These are phyloP conservation scores for Cenococcum geophilum DNA, from an alignment of 495 filamentous ascomycete genomes.

Conservation along the genomic window DNA sequence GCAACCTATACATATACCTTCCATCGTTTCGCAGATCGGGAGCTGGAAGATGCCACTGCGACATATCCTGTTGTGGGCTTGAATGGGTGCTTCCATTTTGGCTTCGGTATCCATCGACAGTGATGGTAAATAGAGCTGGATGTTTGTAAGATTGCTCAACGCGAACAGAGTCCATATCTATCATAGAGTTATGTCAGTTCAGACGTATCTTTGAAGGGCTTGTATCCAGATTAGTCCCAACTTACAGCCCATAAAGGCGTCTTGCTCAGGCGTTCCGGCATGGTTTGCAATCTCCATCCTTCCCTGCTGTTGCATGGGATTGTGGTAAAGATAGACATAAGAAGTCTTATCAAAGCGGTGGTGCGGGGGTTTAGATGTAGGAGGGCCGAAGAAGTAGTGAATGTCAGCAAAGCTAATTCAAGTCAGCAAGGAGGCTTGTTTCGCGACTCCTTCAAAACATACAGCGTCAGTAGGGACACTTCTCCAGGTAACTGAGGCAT, in stretches of 20 bases:
- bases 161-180: slow-evolving; percentile 59
- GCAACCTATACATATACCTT: slow-evolving; percentile 67
- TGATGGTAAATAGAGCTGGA: slow-evolving; percentile 66
- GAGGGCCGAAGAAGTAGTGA: slow-evolving; percentile 79
- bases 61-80: slow-evolving; percentile 38
- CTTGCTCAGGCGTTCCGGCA: slow-evolving; percentile 77
- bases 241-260: slow-evolving; percentile 81
- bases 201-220: neutral
- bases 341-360: slow-evolving; percentile 87
- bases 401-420: slow-evolving; percentile 73
- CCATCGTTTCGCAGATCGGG: slow-evolving; percentile 62
- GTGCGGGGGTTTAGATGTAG: slow-evolving; percentile 62
- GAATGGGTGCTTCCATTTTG: slow-evolving; percentile 16
- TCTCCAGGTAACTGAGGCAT: slow-evolving; percentile 79
- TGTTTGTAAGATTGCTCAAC: slow-evolving; percentile 73
- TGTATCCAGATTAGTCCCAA: slow-evolving; percentile 9
- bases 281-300: slow-evolving; percentile 84
- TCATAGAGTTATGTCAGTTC: neutral
- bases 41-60: slow-evolving; percentile 74
- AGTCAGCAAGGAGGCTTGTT: slow-evolving; percentile 16
- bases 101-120: slow-evolving; percentile 52
- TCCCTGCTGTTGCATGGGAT: slow-evolving; percentile 58
- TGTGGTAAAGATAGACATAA: slow-evolving; percentile 82
- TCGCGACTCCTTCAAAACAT: slow-evolving; percentile 38
- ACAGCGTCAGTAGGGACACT: slow-evolving; percentile 74